phyloP scores from a whole-genome alignment of 768 basidiomycete genomes.

The Neoboletus magnificus region DNA sequence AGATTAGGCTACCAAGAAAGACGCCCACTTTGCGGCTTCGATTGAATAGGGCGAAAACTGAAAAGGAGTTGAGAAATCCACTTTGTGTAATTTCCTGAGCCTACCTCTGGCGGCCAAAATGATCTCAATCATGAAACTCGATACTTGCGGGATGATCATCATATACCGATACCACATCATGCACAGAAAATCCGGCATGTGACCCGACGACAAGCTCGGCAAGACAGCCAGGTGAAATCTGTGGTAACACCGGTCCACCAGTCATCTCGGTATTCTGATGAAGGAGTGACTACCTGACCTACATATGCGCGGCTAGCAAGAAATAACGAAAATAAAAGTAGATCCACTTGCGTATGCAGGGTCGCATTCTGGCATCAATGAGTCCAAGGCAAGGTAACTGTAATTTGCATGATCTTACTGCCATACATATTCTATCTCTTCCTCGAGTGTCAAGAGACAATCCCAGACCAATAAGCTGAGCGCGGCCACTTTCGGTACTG shows the following conservation, averaged over 20 bases:
- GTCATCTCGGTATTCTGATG: neutral
- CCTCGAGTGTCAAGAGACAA: conserved; percentile 20
- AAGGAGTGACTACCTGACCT: neutral
- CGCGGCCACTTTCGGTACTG: conserved; percentile 20
- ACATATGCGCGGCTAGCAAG: conserved; percentile 11
- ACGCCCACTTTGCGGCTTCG: conserved; percentile 28
- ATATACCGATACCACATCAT: conserved; percentile 10
- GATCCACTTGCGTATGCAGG: conserved; percentile 7
- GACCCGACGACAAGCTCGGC: conserved; percentile 10
- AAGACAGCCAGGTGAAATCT: conserved; percentile 11
- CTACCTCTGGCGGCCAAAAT: conserved; percentile 26
- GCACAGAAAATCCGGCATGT: conserved; percentile 7
- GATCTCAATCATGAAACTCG: conserved; percentile 17
- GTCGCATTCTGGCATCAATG: conserved; percentile 10
- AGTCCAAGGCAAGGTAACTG: neutral
- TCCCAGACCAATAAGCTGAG: conserved; percentile 29
- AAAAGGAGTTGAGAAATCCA: neutral
- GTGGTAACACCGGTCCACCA: neutral
- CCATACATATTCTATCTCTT: conserved; percentile 31
- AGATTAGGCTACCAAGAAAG: conserved; percentile 8
- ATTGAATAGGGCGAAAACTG: conserved; percentile 33
- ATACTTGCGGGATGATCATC: neutral
- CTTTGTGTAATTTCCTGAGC: neutral
- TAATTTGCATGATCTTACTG: conserved; percentile 17
- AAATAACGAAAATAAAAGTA: conserved; percentile 22